Conservation (phyloP, 306 rosid species). For the Lathyrus sativus region DNA sequence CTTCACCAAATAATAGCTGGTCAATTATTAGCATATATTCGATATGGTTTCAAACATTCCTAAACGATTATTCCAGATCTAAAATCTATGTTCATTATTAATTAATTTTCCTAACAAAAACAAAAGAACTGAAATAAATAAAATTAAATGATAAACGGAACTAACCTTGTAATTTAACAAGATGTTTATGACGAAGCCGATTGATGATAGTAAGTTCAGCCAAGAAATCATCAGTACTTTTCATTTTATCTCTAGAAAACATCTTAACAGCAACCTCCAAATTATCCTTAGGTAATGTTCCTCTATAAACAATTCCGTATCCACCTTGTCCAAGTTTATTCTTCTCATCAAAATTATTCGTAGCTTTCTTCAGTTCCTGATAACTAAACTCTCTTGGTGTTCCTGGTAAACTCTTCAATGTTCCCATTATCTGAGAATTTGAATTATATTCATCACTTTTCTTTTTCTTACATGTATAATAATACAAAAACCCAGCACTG, state of each 20-base stretch:
- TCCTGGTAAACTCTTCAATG: slow-evolving; percentile 69
- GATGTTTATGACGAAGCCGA: slow-evolving; percentile 80
- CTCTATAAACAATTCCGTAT: slow-evolving; percentile 68
- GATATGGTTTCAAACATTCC: slow-evolving; percentile 22
- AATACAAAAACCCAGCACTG: slow-evolving; percentile 35
- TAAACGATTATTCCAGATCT: not conserved
- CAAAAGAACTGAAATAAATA: not conserved
- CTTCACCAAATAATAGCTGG: slow-evolving; percentile 13
- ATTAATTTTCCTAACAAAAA: too few species aligned
- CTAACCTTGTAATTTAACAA: slow-evolving; percentile 50
- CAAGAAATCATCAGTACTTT: slow-evolving; percentile 72
- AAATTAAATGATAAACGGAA: not conserved
- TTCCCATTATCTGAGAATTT: slow-evolving; percentile 52
- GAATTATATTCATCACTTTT: slow-evolving; percentile 29
- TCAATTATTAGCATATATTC: slow-evolving; percentile 26
- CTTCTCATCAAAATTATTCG: slow-evolving; percentile 61
- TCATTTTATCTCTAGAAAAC: slow-evolving; percentile 64
- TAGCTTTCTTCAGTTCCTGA: slow-evolving; percentile 69
- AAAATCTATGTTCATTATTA: too few species aligned
- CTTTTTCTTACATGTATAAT: slow-evolving; percentile 24
- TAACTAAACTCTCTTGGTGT: slow-evolving; percentile 64
- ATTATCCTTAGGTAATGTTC: slow-evolving; percentile 46
- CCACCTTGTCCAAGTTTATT: slow-evolving; percentile 72
- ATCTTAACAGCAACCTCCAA: slow-evolving; percentile 70
- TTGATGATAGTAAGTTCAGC: slow-evolving; percentile 78